A percentile compares a stretch with the other conserved stretches of the same genome.
phyloP scores from a whole-genome alignment of 306 rosid species.

The Vicia villosa region DNA sequence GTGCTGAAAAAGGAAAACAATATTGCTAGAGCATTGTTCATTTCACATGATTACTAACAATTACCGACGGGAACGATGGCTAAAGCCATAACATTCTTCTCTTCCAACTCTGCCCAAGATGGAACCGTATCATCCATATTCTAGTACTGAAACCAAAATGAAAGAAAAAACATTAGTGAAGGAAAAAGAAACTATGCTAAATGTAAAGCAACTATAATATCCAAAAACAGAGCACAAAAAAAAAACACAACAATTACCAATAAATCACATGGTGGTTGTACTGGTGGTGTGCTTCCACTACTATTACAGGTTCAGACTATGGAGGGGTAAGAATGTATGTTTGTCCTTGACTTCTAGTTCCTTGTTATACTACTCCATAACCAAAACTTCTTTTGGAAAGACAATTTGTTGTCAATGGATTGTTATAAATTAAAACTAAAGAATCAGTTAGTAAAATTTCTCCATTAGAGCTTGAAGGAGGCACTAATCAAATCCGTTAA shows the following conservation, averaged over 20 bases:
- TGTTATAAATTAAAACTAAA: no score
- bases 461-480: no score
- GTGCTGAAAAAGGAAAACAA: constrained; percentile 14
- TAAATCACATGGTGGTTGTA: constrained; percentile 83
- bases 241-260: constrained; percentile 74
- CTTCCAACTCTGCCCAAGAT: constrained; percentile 75
- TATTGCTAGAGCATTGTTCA: not conserved
- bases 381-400: no score
- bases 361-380: constrained; percentile 52
- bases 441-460: no score
- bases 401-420: no score
- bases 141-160: constrained; percentile 36
- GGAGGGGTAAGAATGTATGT: constrained; percentile 56
- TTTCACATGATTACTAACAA: constrained; percentile 9
- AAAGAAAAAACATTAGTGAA: not conserved
- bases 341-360: constrained; percentile 58
- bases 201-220: not conserved
- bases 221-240: constrained; percentile 16
- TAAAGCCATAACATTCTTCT: constrained; percentile 87
- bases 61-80: constrained; percentile 86
- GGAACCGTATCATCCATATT: constrained; percentile 82
- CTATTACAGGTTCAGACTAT: constrained; percentile 77
- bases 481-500: no score
- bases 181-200: no score
- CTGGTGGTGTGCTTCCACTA: constrained; percentile 61